Conservation (phyloP, 2,329 filamentous ascomycete species). For the Fusarium multiceps region DNA sequence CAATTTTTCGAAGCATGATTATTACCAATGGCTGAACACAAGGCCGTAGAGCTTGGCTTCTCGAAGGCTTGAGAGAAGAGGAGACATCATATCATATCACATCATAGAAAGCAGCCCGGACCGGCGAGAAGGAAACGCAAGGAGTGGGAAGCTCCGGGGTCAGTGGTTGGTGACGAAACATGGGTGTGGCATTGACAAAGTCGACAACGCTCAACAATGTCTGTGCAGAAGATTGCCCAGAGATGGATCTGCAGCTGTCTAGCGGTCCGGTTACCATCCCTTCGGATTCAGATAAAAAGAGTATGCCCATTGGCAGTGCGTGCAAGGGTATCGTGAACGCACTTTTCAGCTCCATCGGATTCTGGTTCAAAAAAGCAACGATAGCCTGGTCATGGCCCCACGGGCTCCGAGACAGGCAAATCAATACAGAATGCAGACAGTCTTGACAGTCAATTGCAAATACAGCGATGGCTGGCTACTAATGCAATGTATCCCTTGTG, state of each 20-base stretch:
- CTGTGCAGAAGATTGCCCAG: conserved; percentile 11
- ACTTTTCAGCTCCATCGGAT: conserved; percentile 36
- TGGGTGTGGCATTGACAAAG: background rate
- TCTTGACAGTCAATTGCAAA: background rate
- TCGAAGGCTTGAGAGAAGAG: background rate
- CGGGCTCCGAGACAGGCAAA: conserved; percentile 13
- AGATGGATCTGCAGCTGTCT: conserved; percentile 40
- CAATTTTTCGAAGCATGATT: conserved; percentile 1
- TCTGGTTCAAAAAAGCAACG: conserved; percentile 25
- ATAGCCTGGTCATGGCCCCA: conserved; percentile 19
- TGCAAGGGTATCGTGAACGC: conserved; percentile 11
- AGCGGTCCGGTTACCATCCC: conserved; percentile 39
- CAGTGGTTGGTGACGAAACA: conserved; percentile 21
- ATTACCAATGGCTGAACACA: background rate
- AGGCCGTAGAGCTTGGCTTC: background rate
- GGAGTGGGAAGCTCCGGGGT: background rate
- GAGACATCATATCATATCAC: background rate
- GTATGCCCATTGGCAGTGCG: conserved; percentile 13
- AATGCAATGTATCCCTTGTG: background rate
- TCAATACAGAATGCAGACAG: background rate
- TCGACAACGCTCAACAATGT: conserved; percentile 14
- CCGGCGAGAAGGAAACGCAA: background rate
- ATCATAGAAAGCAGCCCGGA: background rate
- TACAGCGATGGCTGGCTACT: background rate
- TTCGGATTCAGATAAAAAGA: conserved; percentile 26